phyloP scores from a whole-genome alignment of 2,329 filamentous ascomycete species.

The Nigrograna mackinnonii region DNA sequence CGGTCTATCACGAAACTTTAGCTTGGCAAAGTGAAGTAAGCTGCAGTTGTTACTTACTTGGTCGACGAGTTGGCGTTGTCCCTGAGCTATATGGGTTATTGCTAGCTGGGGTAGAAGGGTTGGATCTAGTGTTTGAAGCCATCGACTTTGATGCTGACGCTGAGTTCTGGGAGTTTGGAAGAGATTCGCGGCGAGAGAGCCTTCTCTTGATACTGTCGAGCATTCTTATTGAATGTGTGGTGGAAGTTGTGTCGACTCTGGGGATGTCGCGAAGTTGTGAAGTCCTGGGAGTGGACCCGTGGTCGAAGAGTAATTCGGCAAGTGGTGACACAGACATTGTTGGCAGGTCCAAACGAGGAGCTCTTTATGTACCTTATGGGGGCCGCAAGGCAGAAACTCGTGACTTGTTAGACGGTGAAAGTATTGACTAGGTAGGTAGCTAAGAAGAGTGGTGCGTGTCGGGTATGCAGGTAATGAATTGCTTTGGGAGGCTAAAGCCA shows the following conservation, averaged over 20 bases:
- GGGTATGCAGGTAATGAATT: no score
- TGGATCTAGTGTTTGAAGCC: slow-evolving; percentile 15
- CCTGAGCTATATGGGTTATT: slow-evolving; percentile 21
- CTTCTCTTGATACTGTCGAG: slow-evolving; percentile 29
- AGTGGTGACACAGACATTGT: background rate
- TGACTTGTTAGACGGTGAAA: no score
- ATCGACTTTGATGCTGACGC: slow-evolving; percentile 13
- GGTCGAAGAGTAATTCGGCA: slow-evolving; percentile 1
- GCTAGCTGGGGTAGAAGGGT: no score
- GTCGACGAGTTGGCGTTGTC: slow-evolving; percentile 41
- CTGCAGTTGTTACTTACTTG: slow-evolving; percentile 43
- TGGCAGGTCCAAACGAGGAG: no score
- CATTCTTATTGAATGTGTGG: slow-evolving; percentile 9
- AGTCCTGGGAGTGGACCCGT: slow-evolving; percentile 2
- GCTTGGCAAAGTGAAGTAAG: no score
- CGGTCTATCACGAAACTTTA: slow-evolving; percentile 27
- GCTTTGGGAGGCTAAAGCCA: no score
- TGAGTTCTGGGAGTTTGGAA: no score
- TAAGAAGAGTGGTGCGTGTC: no score
- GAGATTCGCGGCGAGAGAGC: slow-evolving; percentile 20
- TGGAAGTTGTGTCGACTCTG: background rate
- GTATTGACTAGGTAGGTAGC: no score
- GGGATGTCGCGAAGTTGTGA: slow-evolving; percentile 2
- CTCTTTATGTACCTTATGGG: no score
- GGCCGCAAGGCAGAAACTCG: no score